Base-by-base conservation (phyloP, 176 grass and related monocot genomes). In the Miscanthus lutarioriparius region DNA sequence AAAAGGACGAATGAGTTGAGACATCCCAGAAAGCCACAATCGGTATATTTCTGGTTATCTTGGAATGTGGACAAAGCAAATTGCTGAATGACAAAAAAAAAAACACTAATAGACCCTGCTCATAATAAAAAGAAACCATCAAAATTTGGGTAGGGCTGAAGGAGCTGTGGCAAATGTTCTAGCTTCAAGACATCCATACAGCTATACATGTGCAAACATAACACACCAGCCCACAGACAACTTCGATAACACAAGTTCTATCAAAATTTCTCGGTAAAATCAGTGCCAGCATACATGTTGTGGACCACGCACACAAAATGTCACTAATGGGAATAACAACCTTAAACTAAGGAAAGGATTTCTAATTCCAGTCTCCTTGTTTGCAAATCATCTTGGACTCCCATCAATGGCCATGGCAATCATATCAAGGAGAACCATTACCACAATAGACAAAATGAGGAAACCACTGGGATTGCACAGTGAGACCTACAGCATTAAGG, bases 191-290 rank as follows among this genome's bases (percentile, higher is more conserved):
- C 20, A 68, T 14, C 63, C 75, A 77, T 27, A 74, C 8, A n/a
- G n/a, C 44, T 59, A 78, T 19, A 70, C 1, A 69, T 19, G 36
- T 69, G 68, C 22, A 63, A 69, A 23, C 49, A 53, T 39, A 87
- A 74, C 68, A 84, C 14, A 43, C 63, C n/a, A 26, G 47, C 26
- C 68, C 48, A 67, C 13, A 39, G 69, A 76, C 76, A 54, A 91
- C 68, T 84, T 69, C 26, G 49, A 63, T 37, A 76, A 76, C 69
- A 80, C 63, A 80, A 53, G 70, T 84, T 89, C 62, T 76, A 80
- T 87, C 85, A 91, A 91, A 91, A 91, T 91, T 87, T 83, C 70
- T 80, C 76, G 80, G 70, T 87, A 83, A 87, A 87, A 27, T 38
- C 70, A 78, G 81, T 76, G 76, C 51, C 39, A 80, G 80, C 76